A percentile compares a stretch with the other conserved stretches of the same genome.
Evolutionary conservation across 2,329 filamentous ascomycete genomes (phyloP).

Genomic region (Stenocarpella maydis): DNA sequence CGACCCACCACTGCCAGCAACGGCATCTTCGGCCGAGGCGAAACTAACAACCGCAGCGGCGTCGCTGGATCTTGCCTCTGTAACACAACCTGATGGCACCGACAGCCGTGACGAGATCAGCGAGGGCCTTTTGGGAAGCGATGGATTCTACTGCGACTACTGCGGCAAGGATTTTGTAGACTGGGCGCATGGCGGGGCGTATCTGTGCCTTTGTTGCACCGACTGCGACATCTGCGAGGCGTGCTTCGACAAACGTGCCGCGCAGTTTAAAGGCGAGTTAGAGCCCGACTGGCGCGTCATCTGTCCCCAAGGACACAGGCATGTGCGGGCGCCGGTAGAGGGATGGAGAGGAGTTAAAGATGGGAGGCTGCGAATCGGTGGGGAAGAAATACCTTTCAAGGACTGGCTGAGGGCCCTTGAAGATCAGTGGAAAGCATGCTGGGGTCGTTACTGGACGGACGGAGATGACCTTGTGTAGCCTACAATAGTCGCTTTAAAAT

Average conservation of each 20-base stretch:
- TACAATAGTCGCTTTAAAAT: no score
- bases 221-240: slow-evolving; percentile 35
- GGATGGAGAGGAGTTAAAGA: slow-evolving; percentile 38
- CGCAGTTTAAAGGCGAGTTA: slow-evolving; percentile 31
- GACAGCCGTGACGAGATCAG: neutral
- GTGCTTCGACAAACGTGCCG: slow-evolving; percentile 34
- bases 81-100: no score
- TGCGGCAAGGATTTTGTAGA: neutral
- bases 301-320: slow-evolving; percentile 37
- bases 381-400: slow-evolving; percentile 10
- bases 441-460: neutral
- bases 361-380: slow-evolving; percentile 35
- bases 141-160: slow-evolving; percentile 2
- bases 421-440: neutral
- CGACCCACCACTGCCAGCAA: neutral
- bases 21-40: neutral
- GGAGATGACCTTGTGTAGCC: neutral
- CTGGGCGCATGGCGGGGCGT: slow-evolving; percentile 33
- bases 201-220: slow-evolving; percentile 37
- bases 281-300: slow-evolving; percentile 29
- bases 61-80: neutral
- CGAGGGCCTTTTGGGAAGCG: neutral
- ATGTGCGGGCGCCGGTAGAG: slow-evolving; percentile 36
- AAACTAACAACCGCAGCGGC: neutral
- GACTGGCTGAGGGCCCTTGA: neutral